Evolutionary conservation across 2,329 filamentous ascomycete genomes (phyloP).

Genomic region (Cladosporium sp.): DNA sequence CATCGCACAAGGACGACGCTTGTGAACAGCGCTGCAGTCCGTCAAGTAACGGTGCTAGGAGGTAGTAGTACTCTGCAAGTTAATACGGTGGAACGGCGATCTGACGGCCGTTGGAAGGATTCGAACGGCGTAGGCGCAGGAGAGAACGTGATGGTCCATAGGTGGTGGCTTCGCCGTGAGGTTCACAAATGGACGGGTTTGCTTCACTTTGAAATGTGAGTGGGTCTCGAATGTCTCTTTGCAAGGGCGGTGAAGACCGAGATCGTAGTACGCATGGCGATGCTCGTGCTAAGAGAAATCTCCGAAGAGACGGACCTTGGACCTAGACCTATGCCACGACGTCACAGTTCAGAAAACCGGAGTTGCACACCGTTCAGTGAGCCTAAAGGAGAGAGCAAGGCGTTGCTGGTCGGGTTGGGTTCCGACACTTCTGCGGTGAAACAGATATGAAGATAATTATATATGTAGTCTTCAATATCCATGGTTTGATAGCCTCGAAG

Average conservation of each 20-base stretch:
- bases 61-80: not conserved
- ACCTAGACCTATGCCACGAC: not conserved
- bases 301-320: not conserved
- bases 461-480: too few relatives aligned
- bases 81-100: not conserved
- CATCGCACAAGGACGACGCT: not conserved
- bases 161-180: not conserved
- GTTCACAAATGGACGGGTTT: not conserved
- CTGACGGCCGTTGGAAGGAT: not conserved
- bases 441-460: too few relatives aligned
- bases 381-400: too few relatives aligned
- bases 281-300: not conserved
- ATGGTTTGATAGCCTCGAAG: too few relatives aligned
- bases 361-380: not conserved
- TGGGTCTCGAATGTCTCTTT: not conserved
- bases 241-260: not conserved
- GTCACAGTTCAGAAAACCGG: not conserved
- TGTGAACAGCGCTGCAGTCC: not conserved
- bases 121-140: not conserved
- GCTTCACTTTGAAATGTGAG: not conserved
- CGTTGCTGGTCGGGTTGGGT: not conserved
- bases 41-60: not conserved
- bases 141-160: not conserved
- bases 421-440: not conserved
- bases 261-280: not conserved